Base-by-base conservation (phyloP, 208 protist genomes). In the Acanthamoeba polyphaga region DNA sequence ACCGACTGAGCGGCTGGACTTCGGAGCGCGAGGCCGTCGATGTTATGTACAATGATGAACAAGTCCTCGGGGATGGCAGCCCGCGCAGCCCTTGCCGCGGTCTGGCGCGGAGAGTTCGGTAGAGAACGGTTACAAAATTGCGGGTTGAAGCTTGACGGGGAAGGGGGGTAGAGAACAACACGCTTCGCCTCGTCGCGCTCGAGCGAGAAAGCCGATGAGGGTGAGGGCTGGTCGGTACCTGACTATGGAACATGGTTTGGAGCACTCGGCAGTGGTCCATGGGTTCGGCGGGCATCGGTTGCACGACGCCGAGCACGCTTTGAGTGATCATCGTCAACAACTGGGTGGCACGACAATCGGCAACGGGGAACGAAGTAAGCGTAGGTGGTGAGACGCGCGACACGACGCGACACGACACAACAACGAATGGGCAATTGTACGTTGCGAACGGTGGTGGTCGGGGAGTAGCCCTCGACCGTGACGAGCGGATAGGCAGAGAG, bases 31-130 rank as follows among this genome's bases (percentile, higher is more conserved):
- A 51, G 64, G 29, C 87, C 87, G 87, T 92, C 87, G 29, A 92
- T 92, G 62, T 92, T 92, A 24, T 92, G 87, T 34, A 92, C 34
- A 51, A 92, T 76, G 43, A 92, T 43, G 62, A 78, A 92, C 24
- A 92, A 32, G 24, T 92, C 87, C 8, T 5, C 7, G 51, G 87
- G 87, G 10, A 92, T 38, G 53, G 24, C 32, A 32, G 66, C 87
- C 58, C 66, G 87, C 3, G 43, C 53, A 27, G 87, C 38, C 32
- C n/a, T 72, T 53, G 64, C 66, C 27, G 32, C 87, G 29, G 34
- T 34, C 64, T 92, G 66, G 0, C 32, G 29, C n/a, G n/a, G 66
- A 29, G 66, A 68, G 62, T n/a, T 62, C 58, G 58, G 17, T 46
- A 9, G 58, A 62, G 17, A 62, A 62, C 58, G 58, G 22, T 62